These are phyloP conservation scores for Neofusicoccum sp. DNA, from an alignment of 2,329 filamentous ascomycete species.

Conservation along the genomic window DNA sequence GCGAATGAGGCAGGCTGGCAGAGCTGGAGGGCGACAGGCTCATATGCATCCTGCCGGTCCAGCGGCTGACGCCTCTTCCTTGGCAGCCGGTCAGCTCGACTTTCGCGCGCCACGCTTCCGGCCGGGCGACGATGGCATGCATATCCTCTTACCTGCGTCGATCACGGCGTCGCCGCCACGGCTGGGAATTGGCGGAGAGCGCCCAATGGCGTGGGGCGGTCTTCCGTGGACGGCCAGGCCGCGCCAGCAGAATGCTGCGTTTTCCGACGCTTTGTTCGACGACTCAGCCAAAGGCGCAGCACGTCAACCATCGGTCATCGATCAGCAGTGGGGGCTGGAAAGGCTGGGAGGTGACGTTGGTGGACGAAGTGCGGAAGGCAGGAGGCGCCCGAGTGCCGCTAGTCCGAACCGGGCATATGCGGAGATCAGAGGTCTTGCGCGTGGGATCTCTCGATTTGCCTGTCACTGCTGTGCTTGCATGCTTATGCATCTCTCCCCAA, in stretches of 20 bases:
- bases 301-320: neutral
- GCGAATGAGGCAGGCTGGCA: neutral
- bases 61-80: slow-evolving; percentile 2
- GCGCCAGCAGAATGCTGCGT: neutral
- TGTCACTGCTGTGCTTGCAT: no score
- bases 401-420: no score
- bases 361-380: neutral
- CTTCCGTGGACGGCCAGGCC: neutral
- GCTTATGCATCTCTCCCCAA: no score
- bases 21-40: neutral
- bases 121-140: neutral
- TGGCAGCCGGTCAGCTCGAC: neutral
- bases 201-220: neutral
- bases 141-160: slow-evolving; percentile 6
- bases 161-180: slow-evolving; percentile 6
- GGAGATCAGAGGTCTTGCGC: no score
- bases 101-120: neutral
- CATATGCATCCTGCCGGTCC: neutral
- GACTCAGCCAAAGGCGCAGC: neutral
- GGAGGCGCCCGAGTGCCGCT: no score
- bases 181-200: neutral
- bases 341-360: neutral
- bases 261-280: neutral
- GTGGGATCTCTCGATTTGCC: no score
- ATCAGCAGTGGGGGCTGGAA: neutral